Evolutionary conservation across 2,329 filamentous ascomycete species (phyloP).

Genomic region (Trichophyton mentagrophytes): DNA sequence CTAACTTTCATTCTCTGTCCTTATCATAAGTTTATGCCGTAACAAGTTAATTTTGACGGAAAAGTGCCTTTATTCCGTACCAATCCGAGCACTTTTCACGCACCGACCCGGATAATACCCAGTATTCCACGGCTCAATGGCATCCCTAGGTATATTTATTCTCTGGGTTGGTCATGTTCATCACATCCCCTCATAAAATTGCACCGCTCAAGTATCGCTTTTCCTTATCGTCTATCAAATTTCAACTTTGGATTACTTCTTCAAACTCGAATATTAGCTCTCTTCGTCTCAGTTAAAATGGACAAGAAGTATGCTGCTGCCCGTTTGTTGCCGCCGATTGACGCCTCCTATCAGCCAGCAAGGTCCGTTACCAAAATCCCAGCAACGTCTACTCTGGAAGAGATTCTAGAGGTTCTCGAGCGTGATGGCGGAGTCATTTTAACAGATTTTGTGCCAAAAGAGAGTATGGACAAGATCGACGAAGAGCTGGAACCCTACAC

Average conservation of each 20-base stretch:
- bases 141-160: too few species aligned
- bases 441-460: not conserved
- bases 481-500: conserved; percentile 1
- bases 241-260: not conserved
- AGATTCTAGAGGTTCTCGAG: not conserved
- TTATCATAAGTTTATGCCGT: too few species aligned
- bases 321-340: not conserved
- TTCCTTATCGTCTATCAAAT: too few species aligned
- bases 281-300: not conserved
- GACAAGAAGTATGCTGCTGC: not conserved
- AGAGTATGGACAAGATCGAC: conserved; percentile 3
- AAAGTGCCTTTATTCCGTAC: too few species aligned
- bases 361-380: not conserved
- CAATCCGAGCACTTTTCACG: too few species aligned
- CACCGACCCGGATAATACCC: too few species aligned
- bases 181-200: too few species aligned
- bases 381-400: not conserved
- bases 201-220: too few species aligned
- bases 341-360: conserved; percentile 1
- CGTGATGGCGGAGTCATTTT: conserved; percentile 2
- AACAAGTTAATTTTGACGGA: too few species aligned
- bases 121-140: too few species aligned
- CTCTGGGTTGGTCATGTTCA: too few species aligned
- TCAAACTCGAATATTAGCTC: not conserved
- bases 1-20: too few species aligned